phyloP scores from a whole-genome alignment of 2,329 filamentous ascomycete species.

The Pseudogymnoascus sp. region DNA sequence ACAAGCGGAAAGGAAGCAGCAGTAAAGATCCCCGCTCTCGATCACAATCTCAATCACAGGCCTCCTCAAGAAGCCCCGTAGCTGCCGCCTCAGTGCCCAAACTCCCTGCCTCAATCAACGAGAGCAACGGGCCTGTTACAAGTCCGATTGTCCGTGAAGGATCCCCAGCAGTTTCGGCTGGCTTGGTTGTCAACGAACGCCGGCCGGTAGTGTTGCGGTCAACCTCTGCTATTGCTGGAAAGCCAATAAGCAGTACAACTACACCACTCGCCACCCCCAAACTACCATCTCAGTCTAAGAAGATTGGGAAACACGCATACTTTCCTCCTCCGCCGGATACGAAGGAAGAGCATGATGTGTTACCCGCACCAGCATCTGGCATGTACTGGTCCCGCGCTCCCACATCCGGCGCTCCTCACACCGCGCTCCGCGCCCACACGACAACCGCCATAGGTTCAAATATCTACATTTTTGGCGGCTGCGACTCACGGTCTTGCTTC shows the following conservation, averaged over 20 bases:
- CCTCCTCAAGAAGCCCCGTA: constrained; percentile 15
- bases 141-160: neutral
- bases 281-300: constrained; percentile 14
- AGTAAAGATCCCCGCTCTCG: constrained; percentile 27
- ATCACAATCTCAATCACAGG: constrained; percentile 28
- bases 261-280: neutral
- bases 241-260: constrained; percentile 13
- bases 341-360: constrained; percentile 50
- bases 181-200: constrained; percentile 22
- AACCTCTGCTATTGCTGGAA: constrained; percentile 33
- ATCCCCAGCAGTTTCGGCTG: constrained; percentile 21
- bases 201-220: constrained; percentile 43
- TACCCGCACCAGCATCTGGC: constrained; percentile 56
- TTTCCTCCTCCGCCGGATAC: constrained; percentile 53
- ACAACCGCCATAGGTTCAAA: constrained; percentile 59
- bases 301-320: constrained; percentile 34
- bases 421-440: constrained; percentile 58
- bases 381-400: constrained; percentile 67
- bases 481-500: constrained; percentile 59
- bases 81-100: neutral
- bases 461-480: constrained; percentile 62
- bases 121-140: neutral
- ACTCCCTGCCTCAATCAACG: neutral
- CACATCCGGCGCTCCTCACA: constrained; percentile 54
- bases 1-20: constrained; percentile 25